phyloP scores from a whole-genome alignment of 345 rosid species.

The Litchi chinensis region DNA sequence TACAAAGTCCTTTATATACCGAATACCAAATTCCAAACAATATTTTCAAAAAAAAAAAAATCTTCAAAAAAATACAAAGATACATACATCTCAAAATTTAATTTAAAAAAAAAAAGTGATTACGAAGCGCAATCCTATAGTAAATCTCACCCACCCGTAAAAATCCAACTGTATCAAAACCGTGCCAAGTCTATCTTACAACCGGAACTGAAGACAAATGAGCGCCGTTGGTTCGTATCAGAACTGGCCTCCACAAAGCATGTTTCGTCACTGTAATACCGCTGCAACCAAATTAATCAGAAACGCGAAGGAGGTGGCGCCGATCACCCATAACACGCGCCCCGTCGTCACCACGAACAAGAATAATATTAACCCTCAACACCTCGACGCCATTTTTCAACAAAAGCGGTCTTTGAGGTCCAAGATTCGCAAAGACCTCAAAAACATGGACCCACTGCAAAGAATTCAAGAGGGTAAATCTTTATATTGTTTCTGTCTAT shows the following conservation, averaged over 20 bases:
- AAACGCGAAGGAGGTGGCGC: neutral
- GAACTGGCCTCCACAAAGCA: neutral
- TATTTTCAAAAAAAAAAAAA: too few relatives aligned
- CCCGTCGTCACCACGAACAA: neutral
- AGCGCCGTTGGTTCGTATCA: slow-evolving; percentile 4
- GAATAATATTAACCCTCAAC: slow-evolving; percentile 9
- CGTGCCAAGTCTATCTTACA: neutral
- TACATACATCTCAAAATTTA: too few relatives aligned
- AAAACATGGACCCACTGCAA: slow-evolving; percentile 24
- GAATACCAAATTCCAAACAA: too few relatives aligned
- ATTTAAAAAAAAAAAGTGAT: neutral
- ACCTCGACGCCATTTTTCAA: slow-evolving; percentile 17
- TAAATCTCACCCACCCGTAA: neutral
- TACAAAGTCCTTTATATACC: too few relatives aligned
- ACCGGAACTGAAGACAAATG: neutral
- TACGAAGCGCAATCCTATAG: neutral
- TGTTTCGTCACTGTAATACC: slow-evolving; percentile 11
- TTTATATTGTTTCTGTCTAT: neutral
- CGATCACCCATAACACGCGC: neutral
- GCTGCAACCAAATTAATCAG: neutral
- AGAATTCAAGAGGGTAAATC: slow-evolving; percentile 9
- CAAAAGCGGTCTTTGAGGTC: slow-evolving; percentile 16
- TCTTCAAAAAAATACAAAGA: too few relatives aligned
- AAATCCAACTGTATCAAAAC: too few relatives aligned
- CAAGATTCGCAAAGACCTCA: slow-evolving; percentile 19